Base-by-base conservation (phyloP, 768 basidiomycete species). In the Grammothele lineata region DNA sequence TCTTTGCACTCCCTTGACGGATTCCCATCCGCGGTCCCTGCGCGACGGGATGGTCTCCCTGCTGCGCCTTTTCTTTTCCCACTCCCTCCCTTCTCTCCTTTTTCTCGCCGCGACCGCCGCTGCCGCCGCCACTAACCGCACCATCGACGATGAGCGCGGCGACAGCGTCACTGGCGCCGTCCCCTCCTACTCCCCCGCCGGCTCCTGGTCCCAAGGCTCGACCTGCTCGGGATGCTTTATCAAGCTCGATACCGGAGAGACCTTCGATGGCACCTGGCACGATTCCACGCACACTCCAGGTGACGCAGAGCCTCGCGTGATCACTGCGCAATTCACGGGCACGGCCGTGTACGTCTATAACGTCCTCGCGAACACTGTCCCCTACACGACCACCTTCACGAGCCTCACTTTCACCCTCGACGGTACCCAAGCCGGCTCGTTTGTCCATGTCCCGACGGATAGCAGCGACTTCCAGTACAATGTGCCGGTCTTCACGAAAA, bases 381-480 rank as follows among this genome's bases (percentile, higher is more conserved):
- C 32, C n/a, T 15, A 15, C 10, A 42, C 39, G 9, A 38, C 18
- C 18, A 40, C 42, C 9, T 14, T 40, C 24, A 27, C 39, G 4
- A 39, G 48, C 21, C 43, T 53, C 18, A 42, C 21, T n/a, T 53
- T 53, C 30, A 8, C 4, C 14, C 19, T 53, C 18, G 51, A 53
- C 32, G 41, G 41, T 7, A 10, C 18, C 6, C 4, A 27, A 12
- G 26, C 30, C 1, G 27, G 23, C 4, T 12, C 38, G n/a, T 53
- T 32, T 26, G 8, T 5, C 5, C 21, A 44, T 14, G 37, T 36
- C 26, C 43, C 46, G 3, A 8, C 30, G 7, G 37, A 33, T 5
- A 37, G 30, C 26, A n/a, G 40, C 10, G 35, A 6, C 18, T 48
- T 40, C n/a, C 12, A 19, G 24, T 53, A 53, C 36, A 24, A 41